phyloP scores from a whole-genome alignment of 495 filamentous ascomycete species.

The Penicillium canescens region DNA sequence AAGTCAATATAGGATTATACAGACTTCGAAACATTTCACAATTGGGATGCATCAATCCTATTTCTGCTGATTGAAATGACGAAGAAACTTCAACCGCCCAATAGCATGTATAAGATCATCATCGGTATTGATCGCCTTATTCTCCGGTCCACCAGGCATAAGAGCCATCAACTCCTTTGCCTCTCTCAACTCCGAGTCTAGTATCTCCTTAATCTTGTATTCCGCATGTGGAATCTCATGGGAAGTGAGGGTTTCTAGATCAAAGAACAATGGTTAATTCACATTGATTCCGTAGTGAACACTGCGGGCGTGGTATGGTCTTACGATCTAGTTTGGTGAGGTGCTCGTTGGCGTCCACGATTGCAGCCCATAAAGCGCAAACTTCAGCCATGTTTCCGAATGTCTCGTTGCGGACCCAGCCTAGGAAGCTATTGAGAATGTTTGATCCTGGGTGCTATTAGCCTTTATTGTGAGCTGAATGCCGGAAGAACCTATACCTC shows the following conservation, averaged over 20 bases:
- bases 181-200: neutral
- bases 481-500: neutral
- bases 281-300: neutral
- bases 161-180: neutral
- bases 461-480: too few species aligned
- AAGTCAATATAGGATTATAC: too few species aligned
- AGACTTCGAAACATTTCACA: too few species aligned
- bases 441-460: neutral
- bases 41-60: too few species aligned
- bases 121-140: neutral
- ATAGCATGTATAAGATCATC: constrained; percentile 1
- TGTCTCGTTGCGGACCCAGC: constrained; percentile 8
- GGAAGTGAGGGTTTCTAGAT: neutral
- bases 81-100: constrained; percentile 2
- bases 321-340: neutral
- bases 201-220: neutral
- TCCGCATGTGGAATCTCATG: neutral
- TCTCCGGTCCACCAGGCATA: constrained; percentile 1
- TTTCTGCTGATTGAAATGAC: neutral
- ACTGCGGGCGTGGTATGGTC: neutral
- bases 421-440: constrained; percentile 1
- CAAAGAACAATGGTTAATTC: neutral
- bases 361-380: constrained; percentile 4
- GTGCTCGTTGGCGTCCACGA: constrained; percentile 3
- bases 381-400: constrained; percentile 3